Percentiles rank a stretch among this genome's conserved stretches.
Evolutionary conservation across 352 stramenopile genomes (phyloP).

Genomic region (Phytophthora pinifolia): DNA sequence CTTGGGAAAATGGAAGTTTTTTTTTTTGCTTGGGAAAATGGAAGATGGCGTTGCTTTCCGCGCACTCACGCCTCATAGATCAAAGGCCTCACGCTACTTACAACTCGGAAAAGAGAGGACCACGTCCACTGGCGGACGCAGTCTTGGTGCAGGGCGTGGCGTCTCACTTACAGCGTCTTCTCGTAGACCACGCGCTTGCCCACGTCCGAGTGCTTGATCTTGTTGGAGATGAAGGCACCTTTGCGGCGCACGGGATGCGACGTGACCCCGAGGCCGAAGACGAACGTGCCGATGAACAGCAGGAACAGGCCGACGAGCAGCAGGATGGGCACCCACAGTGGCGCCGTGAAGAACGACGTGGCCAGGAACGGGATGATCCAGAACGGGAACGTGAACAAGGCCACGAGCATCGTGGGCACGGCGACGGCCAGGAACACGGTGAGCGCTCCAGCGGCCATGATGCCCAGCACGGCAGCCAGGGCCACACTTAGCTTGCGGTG

Average conservation of each 20-base stretch:
- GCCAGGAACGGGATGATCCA: conserved; percentile 83
- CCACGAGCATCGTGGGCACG: conserved; percentile 65
- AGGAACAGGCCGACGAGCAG: conserved; percentile 65
- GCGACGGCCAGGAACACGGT: conserved; percentile 70
- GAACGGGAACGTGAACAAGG: conserved; percentile 80
- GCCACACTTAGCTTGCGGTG: conserved; percentile 73
- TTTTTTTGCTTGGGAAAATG: conserved; percentile 5
- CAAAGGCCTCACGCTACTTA: conserved; percentile 16
- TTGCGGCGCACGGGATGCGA: conserved; percentile 78
- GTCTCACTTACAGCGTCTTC: conserved; percentile 52
- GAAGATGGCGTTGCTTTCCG: neutral
- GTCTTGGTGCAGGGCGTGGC: conserved; percentile 4
- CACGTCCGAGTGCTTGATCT: conserved; percentile 83
- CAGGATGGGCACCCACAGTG: conserved; percentile 74
- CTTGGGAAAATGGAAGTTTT: neutral
- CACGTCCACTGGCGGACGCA: neutral
- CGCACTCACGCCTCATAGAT: conserved; percentile 14
- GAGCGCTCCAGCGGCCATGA: conserved; percentile 47
- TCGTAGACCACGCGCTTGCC: conserved; percentile 85
- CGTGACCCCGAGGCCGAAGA: conserved; percentile 75
- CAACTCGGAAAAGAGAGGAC: conserved; percentile 2
- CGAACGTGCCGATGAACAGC: conserved; percentile 65
- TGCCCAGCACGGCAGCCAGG: conserved; percentile 53
- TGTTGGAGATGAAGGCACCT: conserved; percentile 63
- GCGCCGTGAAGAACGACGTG: conserved; percentile 78